Evolutionary conservation across 176 grass and related monocot species (phyloP).

Genomic region (Puccinellia tenuiflora): DNA sequence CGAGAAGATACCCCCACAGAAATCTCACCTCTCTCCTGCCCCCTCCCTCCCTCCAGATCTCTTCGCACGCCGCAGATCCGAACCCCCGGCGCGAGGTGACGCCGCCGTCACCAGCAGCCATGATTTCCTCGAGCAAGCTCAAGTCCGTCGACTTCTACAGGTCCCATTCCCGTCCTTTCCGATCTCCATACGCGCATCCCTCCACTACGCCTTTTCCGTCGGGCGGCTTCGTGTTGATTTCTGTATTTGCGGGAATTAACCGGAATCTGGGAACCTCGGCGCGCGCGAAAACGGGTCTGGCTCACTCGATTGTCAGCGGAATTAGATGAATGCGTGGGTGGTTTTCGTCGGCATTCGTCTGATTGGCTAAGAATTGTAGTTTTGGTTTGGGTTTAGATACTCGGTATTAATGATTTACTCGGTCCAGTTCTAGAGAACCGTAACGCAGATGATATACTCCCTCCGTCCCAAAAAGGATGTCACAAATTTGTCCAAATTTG

Average conservation of each 20-base stretch:
- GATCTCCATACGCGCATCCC: neutral
- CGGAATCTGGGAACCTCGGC: neutral
- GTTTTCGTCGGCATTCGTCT: neutral
- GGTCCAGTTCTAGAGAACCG: neutral
- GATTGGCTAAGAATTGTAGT: neutral
- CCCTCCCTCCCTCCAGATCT: slow-evolving; percentile 3
- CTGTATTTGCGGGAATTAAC: neutral
- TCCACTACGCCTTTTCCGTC: neutral
- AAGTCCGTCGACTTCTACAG: slow-evolving; percentile 99
- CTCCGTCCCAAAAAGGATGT: too few species aligned
- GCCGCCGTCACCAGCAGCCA: slow-evolving; percentile 28
- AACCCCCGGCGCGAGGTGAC: neutral
- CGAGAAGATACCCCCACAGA: slow-evolving; percentile 7
- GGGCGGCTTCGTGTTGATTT: neutral
- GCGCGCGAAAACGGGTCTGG: neutral
- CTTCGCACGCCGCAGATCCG: slow-evolving; percentile 16
- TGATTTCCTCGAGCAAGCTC: slow-evolving; percentile 87
- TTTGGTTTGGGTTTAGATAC: neutral
- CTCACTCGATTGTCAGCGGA: neutral
- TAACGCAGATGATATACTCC: neutral
- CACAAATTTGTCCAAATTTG: too few species aligned
- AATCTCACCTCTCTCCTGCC: slow-evolving; percentile 6
- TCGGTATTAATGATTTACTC: neutral
- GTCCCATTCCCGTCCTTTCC: slow-evolving; percentile 12
- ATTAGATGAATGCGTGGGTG: neutral